Base-by-base conservation (phyloP, 352 stramenopile species). In the Phytophthora sansomeana region DNA sequence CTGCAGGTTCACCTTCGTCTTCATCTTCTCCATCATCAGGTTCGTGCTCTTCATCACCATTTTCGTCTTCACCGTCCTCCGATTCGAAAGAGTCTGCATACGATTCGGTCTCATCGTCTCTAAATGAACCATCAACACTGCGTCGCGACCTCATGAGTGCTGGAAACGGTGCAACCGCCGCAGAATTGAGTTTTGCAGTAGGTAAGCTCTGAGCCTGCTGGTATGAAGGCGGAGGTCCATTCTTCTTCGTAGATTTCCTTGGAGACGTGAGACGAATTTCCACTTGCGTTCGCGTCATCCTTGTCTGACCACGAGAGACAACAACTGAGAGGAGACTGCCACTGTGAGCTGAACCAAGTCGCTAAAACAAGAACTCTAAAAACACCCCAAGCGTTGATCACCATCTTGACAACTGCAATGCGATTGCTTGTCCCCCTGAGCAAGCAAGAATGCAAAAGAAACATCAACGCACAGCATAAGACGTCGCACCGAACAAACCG, bases 11-110 rank as follows among this genome's bases (percentile, higher is more conserved):
- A 3, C 17, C 55, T 7, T n/a, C 50, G 43, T 58, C 39, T 39
- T 49, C 55, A 29, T 65, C 54, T 17, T 57, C 24, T 11, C 14
- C 52, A 29, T 43, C 33, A 21, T 24, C 17, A 46, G 7, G 24
- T 46, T 14, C 24, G 17, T 26, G 13, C 14, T 30, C 29, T 30
- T 19, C 44, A 28, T n/a, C 24, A 1, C 7, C 39, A 46, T 46
- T 46, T 46, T 46, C 39, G 6, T 42, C 46, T 26, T 60, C 56
- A 6, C 41, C 46, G 6, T 51, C 48, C 2, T 71, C 60, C 35
- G 66, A 61, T 55, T 85, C 75, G 32, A 87, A 84, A 0, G 46
- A 72, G 9, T 75, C 73, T 17, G 67, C 69, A 24, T 85, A 83
- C 19, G 58, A 60, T 1, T 75, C 64, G 0, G 42, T 53, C 26